Percentiles rank a stretch among this genome's conserved stretches.
Conservation (phyloP, 306 rosid genomes). For the Begonia masoniana region DNA sequence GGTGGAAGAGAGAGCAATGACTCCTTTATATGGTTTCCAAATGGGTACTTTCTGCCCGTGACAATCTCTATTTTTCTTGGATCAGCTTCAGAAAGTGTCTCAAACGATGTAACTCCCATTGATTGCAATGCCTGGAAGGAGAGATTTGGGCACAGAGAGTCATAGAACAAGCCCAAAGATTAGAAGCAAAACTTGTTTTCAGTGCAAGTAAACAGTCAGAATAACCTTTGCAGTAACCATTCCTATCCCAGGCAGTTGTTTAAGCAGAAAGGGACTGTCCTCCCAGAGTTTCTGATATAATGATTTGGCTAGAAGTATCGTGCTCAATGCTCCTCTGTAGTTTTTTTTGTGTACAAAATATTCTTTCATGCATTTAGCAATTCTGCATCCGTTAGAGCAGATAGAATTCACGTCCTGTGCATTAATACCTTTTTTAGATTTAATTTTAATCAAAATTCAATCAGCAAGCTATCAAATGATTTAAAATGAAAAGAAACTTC, state of each 20-base stretch:
- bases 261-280: constrained; percentile 80
- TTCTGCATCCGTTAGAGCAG: constrained; percentile 90
- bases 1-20: constrained; percentile 84
- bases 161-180: background rate
- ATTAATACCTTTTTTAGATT: constrained; percentile 16
- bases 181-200: background rate
- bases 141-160: constrained; percentile 9
- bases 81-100: constrained; percentile 75
- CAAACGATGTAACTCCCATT: constrained; percentile 73
- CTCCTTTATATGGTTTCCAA: constrained; percentile 90
- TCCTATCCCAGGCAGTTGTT: constrained; percentile 95
- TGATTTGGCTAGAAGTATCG: constrained; percentile 76
- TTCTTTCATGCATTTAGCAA: constrained; percentile 92
- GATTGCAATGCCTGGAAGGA: constrained; percentile 63
- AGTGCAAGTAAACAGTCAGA: constrained; percentile 11
- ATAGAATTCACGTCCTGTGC: constrained; percentile 75
- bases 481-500: constrained; percentile 10
- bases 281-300: constrained; percentile 91
- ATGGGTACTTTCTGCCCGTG: constrained; percentile 88
- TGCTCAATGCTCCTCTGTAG: constrained; percentile 62
- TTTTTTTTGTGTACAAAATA: constrained; percentile 68
- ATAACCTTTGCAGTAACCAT: constrained; percentile 93
- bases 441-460: constrained; percentile 9
- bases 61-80: constrained; percentile 91
- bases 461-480: constrained; percentile 12